phyloP scores from a whole-genome alignment of 495 filamentous ascomycete genomes.

The Arthonia radiata region DNA sequence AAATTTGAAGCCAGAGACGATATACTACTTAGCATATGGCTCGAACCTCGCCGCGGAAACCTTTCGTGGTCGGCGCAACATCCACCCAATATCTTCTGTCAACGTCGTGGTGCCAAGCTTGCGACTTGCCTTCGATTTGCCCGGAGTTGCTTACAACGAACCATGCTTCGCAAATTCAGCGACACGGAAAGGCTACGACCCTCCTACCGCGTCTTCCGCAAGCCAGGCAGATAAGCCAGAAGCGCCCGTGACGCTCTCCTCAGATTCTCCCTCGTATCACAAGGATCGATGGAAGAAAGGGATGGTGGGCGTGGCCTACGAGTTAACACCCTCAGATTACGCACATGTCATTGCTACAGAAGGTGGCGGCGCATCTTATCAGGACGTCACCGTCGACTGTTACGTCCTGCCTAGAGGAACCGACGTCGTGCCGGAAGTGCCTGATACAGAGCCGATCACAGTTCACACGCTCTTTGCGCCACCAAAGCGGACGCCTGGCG shows the following conservation, averaged over 20 bases:
- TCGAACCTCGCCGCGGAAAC: constrained; percentile 61
- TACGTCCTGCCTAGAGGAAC: constrained; percentile 23
- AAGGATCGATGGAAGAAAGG: constrained; percentile 45
- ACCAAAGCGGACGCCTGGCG: constrained; percentile 1
- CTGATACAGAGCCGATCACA: constrained; percentile 20
- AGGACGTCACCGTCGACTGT: constrained; percentile 59
- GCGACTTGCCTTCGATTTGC: constrained; percentile 56
- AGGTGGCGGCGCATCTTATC: constrained; percentile 59
- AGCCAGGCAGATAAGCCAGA: constrained; percentile 5
- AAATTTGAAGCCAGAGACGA: constrained; percentile 24
- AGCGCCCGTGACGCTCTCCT: constrained; percentile 9
- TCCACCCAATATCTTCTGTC: constrained; percentile 51
- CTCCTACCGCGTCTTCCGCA: no score
- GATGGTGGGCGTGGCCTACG: constrained; percentile 81
- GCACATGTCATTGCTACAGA: constrained; percentile 73
- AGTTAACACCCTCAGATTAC: constrained; percentile 62
- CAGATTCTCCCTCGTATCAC: constrained; percentile 11
- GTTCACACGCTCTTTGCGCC: constrained; percentile 35
- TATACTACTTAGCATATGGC: constrained; percentile 88
- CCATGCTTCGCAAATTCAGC: constrained; percentile 77
- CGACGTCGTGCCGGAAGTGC: constrained; percentile 8
- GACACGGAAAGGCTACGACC: constrained; percentile 29
- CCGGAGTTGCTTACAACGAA: constrained; percentile 66
- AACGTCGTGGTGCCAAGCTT: constrained; percentile 61
- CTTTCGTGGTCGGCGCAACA: constrained; percentile 49